Evolutionary conservation across 1,284 basidiomycete genomes (phyloP).

Genomic region (Apiotrichum montevideense): DNA sequence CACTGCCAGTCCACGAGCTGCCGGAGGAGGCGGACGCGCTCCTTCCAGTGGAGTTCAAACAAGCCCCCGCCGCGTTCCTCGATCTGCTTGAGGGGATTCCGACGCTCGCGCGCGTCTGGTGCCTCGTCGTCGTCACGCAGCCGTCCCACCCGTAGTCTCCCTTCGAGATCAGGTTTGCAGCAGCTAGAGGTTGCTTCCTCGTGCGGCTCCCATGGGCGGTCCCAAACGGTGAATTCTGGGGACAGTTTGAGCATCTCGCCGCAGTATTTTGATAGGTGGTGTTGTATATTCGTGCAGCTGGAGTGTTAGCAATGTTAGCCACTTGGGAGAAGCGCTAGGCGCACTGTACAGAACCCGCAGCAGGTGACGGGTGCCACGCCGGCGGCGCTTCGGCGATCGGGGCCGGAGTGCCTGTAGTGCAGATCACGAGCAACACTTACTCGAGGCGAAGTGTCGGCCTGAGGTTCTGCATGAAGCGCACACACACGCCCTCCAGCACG

Average conservation of each 20-base stretch:
- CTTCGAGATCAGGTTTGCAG: constrained; percentile 20
- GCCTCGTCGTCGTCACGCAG: constrained; percentile 33
- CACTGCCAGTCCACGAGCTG: constrained; percentile 47
- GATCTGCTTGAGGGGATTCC: constrained; percentile 32
- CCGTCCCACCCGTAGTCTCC: constrained; percentile 28
- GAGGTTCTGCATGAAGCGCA: constrained; percentile 38
- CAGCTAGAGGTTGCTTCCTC: constrained; percentile 36
- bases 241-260: constrained; percentile 29
- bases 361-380: constrained; percentile 3
- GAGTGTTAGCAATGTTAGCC: background rate
- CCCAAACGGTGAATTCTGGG: constrained; percentile 43
- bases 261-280: constrained; percentile 36
- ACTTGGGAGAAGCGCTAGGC: background rate
- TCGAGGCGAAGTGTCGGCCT: constrained; percentile 28
- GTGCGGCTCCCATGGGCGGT: constrained; percentile 37
- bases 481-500: constrained; percentile 37
- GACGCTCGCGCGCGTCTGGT: constrained; percentile 14
- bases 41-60: constrained; percentile 41
- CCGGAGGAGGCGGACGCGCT: constrained; percentile 35
- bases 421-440: constrained; percentile 19
- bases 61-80: constrained; percentile 32
- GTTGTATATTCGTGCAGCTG: constrained; percentile 40
- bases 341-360: background rate
- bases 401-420: background rate
- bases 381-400: background rate